Percentiles rank a stretch among this genome's conserved stretches.
Conservation (phyloP, 1,139 yeast genomes). For the Sugiyamaella novakii region DNA sequence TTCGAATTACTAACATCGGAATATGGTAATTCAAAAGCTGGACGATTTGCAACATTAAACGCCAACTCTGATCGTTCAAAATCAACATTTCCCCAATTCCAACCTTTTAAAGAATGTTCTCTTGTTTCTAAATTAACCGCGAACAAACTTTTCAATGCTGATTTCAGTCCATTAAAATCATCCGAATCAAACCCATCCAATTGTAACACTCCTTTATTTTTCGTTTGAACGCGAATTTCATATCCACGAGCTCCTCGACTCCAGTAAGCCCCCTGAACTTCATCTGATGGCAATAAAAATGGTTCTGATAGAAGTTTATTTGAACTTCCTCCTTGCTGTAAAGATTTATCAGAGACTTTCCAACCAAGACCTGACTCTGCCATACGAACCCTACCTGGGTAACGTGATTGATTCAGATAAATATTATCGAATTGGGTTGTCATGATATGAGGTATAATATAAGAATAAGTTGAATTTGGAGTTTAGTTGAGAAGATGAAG, state of each 20-base stretch:
- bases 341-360: constrained; percentile 63
- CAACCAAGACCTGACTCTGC: constrained; percentile 97
- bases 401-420: constrained; percentile 81
- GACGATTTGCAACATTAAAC: constrained; percentile 83
- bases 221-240: constrained; percentile 86
- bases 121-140: constrained; percentile 69
- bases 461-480: too few relatives aligned
- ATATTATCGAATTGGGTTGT: constrained; percentile 75
- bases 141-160: constrained; percentile 79
- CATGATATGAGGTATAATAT: constrained; percentile 2
- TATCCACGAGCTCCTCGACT: constrained; percentile 91
- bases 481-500: too few relatives aligned
- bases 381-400: constrained; percentile 86
- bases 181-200: constrained; percentile 89
- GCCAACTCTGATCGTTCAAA: constrained; percentile 89
- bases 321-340: constrained; percentile 51
- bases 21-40: constrained; percentile 90
- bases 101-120: constrained; percentile 94
- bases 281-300: constrained; percentile 81
- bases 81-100: constrained; percentile 98
- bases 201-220: constrained; percentile 80
- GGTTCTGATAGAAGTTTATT: constrained; percentile 59
- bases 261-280: constrained; percentile 81
- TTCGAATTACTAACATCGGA: constrained; percentile 80
- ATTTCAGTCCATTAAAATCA: constrained; percentile 78